These are phyloP conservation scores for Dipodascopsis uninucleata DNA, from an alignment of 805 yeast genomes.

Conservation along the genomic window DNA sequence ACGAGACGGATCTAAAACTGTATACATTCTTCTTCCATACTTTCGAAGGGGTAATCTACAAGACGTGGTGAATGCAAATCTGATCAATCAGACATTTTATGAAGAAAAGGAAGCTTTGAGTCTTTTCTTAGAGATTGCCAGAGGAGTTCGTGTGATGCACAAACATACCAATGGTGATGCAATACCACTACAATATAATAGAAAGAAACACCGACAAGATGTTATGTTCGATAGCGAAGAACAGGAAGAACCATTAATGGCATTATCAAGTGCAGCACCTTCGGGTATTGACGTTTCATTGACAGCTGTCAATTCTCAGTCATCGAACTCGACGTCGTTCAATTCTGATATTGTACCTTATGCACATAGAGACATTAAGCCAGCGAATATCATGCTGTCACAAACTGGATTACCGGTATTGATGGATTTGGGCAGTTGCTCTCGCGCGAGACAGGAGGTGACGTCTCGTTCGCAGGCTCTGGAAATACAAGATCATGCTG, in stretches of 20 bases:
- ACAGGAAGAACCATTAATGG: constrained; percentile 40
- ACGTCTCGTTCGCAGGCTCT: constrained; percentile 66
- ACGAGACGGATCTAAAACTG: constrained; percentile 70
- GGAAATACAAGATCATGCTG: constrained; percentile 73
- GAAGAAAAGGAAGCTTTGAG: constrained; percentile 62
- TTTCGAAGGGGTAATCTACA: constrained; percentile 65
- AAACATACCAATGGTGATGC: constrained; percentile 40
- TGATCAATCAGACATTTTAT: constrained; percentile 51
- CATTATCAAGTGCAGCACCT: too few species aligned
- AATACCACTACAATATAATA: constrained; percentile 3
- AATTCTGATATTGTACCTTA: constrained; percentile 59
- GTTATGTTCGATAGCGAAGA: constrained; percentile 25
- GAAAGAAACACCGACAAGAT: neutral
- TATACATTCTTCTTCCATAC: constrained; percentile 76
- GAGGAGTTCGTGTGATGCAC: constrained; percentile 77
- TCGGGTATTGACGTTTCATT: too few species aligned
- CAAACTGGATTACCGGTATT: constrained; percentile 72
- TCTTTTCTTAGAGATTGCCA: constrained; percentile 62
- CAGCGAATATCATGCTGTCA: constrained; percentile 81
- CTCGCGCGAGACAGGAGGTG: constrained; percentile 54
- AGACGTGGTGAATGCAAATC: constrained; percentile 65
- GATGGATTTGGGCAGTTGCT: constrained; percentile 79
- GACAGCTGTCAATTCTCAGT: too few species aligned
- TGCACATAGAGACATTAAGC: constrained; percentile 85
- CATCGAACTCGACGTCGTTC: constrained; percentile 13